Conservation (phyloP, 1,284 basidiomycete genomes). For the Pascua sp. region DNA sequence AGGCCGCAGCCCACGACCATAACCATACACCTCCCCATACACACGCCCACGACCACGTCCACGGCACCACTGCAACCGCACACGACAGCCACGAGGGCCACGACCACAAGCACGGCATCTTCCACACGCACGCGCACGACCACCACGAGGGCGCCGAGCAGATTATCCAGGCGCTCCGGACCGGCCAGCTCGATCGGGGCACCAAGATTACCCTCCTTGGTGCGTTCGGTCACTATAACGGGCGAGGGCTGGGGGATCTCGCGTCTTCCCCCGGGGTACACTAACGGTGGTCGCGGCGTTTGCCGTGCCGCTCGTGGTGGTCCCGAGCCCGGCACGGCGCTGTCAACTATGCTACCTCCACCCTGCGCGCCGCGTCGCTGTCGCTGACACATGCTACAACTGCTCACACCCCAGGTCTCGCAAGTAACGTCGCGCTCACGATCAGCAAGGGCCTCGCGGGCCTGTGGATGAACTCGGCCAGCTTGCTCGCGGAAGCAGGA, state of each 20-base stretch:
- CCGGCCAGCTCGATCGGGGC: slow-evolving; percentile 72
- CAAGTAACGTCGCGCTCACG: slow-evolving; percentile 78
- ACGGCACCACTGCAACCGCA: not conserved
- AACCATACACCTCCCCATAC: too few relatives aligned
- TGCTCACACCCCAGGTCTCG: slow-evolving; percentile 58
- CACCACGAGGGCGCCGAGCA: slow-evolving; percentile 66
- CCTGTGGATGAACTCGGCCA: slow-evolving; percentile 79
- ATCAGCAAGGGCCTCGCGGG: slow-evolving; percentile 78
- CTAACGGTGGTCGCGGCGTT: too few relatives aligned
- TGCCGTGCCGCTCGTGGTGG: too few relatives aligned
- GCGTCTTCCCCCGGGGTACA: too few relatives aligned
- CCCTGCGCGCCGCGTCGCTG: too few relatives aligned
- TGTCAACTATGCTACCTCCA: too few relatives aligned
- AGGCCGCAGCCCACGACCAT: not conserved
- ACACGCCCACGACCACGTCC: not conserved
- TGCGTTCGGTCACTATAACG: slow-evolving; percentile 13
- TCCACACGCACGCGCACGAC: slow-evolving; percentile 52
- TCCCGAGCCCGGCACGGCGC: too few relatives aligned
- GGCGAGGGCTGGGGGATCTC: not conserved
- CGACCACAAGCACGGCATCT: slow-evolving; percentile 57
- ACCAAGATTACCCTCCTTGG: slow-evolving; percentile 73
- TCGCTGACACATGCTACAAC: too few relatives aligned
- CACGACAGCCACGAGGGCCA: slow-evolving; percentile 51
- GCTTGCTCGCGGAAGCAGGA: slow-evolving; percentile 88
- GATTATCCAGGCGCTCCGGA: slow-evolving; percentile 61